A percentile compares a stretch with the other conserved stretches of the same genome.
phyloP scores from a whole-genome alignment of 2,329 filamentous ascomycete species.

The Elsinoe australis region DNA sequence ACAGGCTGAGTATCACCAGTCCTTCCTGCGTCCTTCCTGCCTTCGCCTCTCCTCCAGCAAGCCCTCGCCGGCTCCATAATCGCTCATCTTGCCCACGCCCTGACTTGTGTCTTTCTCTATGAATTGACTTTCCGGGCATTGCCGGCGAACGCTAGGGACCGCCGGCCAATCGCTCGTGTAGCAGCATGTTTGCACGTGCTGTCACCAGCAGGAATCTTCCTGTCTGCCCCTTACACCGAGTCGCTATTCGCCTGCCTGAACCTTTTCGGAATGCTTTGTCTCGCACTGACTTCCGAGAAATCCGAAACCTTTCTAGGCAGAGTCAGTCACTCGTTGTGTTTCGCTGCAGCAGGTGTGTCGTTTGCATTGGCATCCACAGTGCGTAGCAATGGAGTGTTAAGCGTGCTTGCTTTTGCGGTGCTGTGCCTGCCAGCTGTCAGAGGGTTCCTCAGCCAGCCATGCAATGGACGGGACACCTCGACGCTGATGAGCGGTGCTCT shows the following conservation, averaged over 20 bases:
- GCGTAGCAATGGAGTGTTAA: conserved; percentile 80
- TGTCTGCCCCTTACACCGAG: conserved; percentile 81
- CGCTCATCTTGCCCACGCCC: conserved; percentile 66
- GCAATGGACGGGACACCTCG: background rate
- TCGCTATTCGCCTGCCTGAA: conserved; percentile 69
- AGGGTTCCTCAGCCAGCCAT: conserved; percentile 27
- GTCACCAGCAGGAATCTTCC: conserved; percentile 80
- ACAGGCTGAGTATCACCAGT: conserved; percentile 26
- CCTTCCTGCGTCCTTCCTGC: conserved; percentile 18
- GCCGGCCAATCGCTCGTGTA: conserved; percentile 52
- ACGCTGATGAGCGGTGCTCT: conserved; percentile 16
- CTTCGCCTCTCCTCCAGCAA: conserved; percentile 26
- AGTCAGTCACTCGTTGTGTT: conserved; percentile 18
- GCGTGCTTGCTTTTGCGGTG: conserved; percentile 59
- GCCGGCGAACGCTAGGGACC: conserved; percentile 29
- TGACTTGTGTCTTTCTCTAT: conserved; percentile 67
- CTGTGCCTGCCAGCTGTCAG: conserved; percentile 36
- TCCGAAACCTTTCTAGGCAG: background rate
- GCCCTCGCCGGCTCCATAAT: conserved; percentile 55
- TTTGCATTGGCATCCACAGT: conserved; percentile 69
- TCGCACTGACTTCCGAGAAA: background rate
- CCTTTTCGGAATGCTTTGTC: conserved; percentile 64
- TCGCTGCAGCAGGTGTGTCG: conserved; percentile 24
- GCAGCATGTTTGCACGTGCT: conserved; percentile 70
- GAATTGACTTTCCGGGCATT: conserved; percentile 54